These are phyloP conservation scores for Ceratocystis lukuohia DNA, from an alignment of 2,329 filamentous ascomycete genomes.

Conservation along the genomic window DNA sequence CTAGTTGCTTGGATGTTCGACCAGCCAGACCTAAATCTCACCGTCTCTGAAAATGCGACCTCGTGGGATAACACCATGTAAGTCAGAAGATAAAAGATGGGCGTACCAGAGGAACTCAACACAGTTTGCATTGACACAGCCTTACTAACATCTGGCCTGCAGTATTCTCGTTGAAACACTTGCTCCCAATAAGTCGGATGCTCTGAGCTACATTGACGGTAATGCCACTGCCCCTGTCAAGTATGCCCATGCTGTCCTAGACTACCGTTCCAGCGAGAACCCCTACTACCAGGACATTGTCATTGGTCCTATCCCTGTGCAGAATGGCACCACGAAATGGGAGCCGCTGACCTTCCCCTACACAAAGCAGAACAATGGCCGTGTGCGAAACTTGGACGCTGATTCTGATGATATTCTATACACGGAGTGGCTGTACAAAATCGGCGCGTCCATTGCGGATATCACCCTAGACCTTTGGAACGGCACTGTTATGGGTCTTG, in stretches of 20 bases:
- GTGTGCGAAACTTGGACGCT: constrained; percentile 27
- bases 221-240: constrained; percentile 26
- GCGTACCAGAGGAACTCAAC: neutral
- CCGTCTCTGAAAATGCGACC: constrained; percentile 27
- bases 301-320: constrained; percentile 36
- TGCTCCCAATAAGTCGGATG: constrained; percentile 35
- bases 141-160: neutral
- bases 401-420: constrained; percentile 28
- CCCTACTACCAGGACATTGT: constrained; percentile 37
- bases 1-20: constrained; percentile 34
- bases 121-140: neutral
- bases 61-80: constrained; percentile 32
- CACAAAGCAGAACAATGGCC: constrained; percentile 31
- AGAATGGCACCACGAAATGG: constrained; percentile 26
- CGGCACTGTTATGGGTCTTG: constrained; percentile 27
- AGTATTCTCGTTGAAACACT: constrained; percentile 30
- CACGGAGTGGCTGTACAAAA: constrained; percentile 18
- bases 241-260: constrained; percentile 36
- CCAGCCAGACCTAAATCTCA: constrained; percentile 34
- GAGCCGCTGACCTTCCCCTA: constrained; percentile 32
- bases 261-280: constrained; percentile 31
- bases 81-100: constrained; percentile 22
- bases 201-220: constrained; percentile 33
- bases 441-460: constrained; percentile 31
- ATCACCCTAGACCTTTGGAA: constrained; percentile 31